Conservation (phyloP, 441 rosid species). For the Corymbia calophylla region DNA sequence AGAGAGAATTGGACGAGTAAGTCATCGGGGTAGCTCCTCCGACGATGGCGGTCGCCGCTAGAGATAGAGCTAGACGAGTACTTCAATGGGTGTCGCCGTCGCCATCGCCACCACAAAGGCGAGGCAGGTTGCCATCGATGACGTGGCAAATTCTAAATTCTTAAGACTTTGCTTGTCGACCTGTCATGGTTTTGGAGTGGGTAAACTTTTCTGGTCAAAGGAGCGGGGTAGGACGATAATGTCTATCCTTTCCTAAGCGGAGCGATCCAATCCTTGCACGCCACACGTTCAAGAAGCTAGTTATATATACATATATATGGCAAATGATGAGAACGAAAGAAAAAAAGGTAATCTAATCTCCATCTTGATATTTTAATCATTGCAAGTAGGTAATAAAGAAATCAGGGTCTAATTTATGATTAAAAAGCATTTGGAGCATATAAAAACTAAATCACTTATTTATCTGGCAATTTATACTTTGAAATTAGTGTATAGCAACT, state of each 20-base stretch:
- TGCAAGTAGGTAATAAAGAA: neutral
- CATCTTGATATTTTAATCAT: neutral
- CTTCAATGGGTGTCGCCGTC: neutral
- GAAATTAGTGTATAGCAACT: neutral
- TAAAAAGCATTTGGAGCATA: neutral
- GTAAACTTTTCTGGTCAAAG: neutral
- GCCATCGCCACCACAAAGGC: neutral
- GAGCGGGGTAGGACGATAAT: neutral
- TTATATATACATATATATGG: neutral
- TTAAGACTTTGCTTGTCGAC: neutral
- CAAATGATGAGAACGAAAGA: neutral
- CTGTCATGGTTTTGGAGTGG: neutral
- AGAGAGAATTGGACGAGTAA: neutral
- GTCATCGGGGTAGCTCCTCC: neutral
- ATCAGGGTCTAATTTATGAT: neutral
- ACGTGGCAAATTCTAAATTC: neutral
- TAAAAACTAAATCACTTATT: neutral
- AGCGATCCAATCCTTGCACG: neutral
- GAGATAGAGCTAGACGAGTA: neutral
- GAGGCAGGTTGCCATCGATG: neutral
- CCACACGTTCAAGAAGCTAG: neutral
- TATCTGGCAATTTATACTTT: neutral
- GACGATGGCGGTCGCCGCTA: neutral
- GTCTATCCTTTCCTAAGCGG: neutral
- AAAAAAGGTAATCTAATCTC: no score